These are phyloP conservation scores for Fusarium kyushuense DNA, from an alignment of 2,329 filamentous ascomycete species.

Conservation along the genomic window DNA sequence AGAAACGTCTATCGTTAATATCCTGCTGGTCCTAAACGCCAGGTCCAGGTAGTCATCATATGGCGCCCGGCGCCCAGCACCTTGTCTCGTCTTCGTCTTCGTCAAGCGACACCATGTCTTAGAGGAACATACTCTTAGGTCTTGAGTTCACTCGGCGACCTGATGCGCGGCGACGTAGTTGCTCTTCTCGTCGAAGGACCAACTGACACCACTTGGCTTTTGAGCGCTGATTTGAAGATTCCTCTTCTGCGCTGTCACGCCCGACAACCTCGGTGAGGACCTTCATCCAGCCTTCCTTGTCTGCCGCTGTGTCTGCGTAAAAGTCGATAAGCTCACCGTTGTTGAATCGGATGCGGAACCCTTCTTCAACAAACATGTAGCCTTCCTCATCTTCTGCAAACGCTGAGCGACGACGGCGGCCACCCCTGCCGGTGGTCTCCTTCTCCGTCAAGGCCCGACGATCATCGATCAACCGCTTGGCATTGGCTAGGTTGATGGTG, in stretches of 20 bases:
- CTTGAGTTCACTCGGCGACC: slow-evolving; percentile 65
- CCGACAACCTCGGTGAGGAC: slow-evolving; percentile 79
- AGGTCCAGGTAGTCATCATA: slow-evolving; percentile 45
- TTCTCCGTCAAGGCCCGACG: slow-evolving; percentile 85
- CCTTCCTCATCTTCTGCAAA: slow-evolving; percentile 99
- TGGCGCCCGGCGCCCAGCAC: slow-evolving; percentile 42
- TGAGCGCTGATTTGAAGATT: slow-evolving; percentile 55
- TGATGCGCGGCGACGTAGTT: slow-evolving; percentile 66
- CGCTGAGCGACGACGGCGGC: slow-evolving; percentile 88
- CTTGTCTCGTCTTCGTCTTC: slow-evolving; percentile 41
- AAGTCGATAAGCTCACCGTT: slow-evolving; percentile 99
- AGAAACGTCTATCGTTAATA: slow-evolving; percentile 43
- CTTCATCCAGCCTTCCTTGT: slow-evolving; percentile 96
- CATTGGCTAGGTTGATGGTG: slow-evolving; percentile 95
- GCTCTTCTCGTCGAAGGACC: slow-evolving; percentile 73
- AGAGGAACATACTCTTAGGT: slow-evolving; percentile 69
- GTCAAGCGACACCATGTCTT: slow-evolving; percentile 41
- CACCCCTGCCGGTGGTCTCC: slow-evolving; percentile 80
- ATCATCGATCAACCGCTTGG: slow-evolving; percentile 93
- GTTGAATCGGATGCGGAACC: slow-evolving; percentile 97
- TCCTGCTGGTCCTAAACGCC: slow-evolving; percentile 45
- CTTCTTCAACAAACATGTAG: slow-evolving; percentile 99
- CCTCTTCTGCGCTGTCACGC: slow-evolving; percentile 65
- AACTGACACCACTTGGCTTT: slow-evolving; percentile 75
- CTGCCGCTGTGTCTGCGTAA: slow-evolving; percentile 87